These are phyloP conservation scores for Pharus latifolius DNA, from an alignment of 176 grass and related monocot species.

Conservation along the genomic window DNA sequence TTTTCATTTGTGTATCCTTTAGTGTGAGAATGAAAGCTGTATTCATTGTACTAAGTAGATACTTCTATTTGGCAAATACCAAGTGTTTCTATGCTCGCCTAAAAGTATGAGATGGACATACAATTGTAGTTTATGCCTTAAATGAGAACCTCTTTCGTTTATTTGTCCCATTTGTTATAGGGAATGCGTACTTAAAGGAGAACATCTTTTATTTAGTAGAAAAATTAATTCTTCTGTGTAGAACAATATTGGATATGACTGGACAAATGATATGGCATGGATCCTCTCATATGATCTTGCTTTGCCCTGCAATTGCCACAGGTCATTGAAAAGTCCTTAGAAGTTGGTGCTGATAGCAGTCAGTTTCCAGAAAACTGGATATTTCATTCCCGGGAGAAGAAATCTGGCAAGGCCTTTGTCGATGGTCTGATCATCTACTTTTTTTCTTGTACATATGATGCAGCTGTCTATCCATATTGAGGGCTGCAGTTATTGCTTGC, in stretches of 20 bases:
- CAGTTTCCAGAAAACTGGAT: conserved; percentile 37
- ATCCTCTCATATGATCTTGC: background rate
- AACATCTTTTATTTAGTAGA: background rate
- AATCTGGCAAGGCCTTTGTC: conserved; percentile 37
- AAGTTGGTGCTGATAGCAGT: conserved; percentile 41
- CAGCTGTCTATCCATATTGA: background rate
- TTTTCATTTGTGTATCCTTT: background rate
- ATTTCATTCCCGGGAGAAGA: conserved; percentile 48
- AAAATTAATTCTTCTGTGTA: background rate
- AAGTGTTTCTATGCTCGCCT: background rate
- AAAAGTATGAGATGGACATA: too few relatives aligned
- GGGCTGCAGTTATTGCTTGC: background rate
- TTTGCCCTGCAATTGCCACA: background rate
- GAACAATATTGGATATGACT: background rate
- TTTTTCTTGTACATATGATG: background rate
- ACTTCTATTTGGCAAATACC: background rate
- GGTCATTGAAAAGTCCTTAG: conserved; percentile 37
- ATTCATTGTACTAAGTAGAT: background rate
- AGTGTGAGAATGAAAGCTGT: background rate
- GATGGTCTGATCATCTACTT: conserved; percentile 15
- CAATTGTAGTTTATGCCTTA: background rate
- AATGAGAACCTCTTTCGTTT: too few relatives aligned
- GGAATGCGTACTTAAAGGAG: too few relatives aligned
- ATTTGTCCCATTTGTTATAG: too few relatives aligned
- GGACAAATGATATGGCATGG: background rate